Evolutionary conservation across 208 protist species (phyloP).

Genomic region (Acanthamoeba lenticulata): DNA sequence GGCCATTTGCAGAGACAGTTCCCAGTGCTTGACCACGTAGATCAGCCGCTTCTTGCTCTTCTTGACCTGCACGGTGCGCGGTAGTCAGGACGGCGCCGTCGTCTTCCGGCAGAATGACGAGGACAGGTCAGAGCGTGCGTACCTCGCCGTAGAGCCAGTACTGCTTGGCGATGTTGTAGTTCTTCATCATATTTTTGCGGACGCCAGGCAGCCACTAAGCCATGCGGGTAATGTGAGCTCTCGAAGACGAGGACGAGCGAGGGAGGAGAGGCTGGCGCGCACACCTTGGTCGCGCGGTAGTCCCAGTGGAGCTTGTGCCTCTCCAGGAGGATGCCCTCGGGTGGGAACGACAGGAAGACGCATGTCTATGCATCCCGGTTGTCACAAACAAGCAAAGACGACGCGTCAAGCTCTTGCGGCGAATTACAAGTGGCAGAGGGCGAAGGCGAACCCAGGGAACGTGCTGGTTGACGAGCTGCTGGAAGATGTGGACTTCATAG

Average conservation of each 20-base stretch:
- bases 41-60: conserved; percentile 40
- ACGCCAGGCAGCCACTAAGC: neutral
- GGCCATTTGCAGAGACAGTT: conserved; percentile 33
- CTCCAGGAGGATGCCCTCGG: conserved; percentile 3
- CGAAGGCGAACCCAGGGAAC: neutral
- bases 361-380: neutral
- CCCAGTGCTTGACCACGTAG: conserved; percentile 61
- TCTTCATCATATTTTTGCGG: conserved; percentile 46
- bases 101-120: too few relatives aligned
- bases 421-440: neutral
- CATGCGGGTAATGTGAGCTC: neutral
- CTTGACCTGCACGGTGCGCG: neutral
- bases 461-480: conserved; percentile 21
- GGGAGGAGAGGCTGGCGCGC: neutral
- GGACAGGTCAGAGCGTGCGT: neutral
- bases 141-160: conserved; percentile 56
- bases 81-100: too few relatives aligned
- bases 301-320: conserved; percentile 46
- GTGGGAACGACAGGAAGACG: conserved; percentile 35
- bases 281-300: conserved; percentile 26
- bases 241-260: too few relatives aligned
- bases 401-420: neutral
- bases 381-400: neutral
- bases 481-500: conserved; percentile 59
- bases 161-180: conserved; percentile 49